Conservation (phyloP, 441 rosid species). For the Gossypium laxum region DNA sequence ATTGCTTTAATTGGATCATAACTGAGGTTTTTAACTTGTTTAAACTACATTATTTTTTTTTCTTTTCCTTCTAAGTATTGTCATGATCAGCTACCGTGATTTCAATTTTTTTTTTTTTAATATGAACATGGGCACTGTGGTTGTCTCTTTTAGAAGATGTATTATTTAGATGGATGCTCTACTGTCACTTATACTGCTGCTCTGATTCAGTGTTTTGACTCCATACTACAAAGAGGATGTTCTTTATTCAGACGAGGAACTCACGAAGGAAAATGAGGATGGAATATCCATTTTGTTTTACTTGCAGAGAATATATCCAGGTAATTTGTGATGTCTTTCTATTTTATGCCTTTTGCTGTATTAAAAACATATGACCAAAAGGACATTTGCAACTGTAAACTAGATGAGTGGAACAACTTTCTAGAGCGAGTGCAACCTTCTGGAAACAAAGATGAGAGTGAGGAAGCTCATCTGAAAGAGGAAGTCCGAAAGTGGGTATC, state of each 20-base stretch:
- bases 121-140: background rate
- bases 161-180: background rate
- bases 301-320: constrained; percentile 84
- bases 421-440: constrained; percentile 39
- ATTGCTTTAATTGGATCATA: constrained; percentile 6
- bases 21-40: constrained; percentile 9
- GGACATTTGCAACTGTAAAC: constrained; percentile 20
- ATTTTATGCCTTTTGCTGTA: constrained; percentile 11
- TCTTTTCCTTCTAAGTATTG: background rate
- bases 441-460: background rate
- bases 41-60: constrained; percentile 15
- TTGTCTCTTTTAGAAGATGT: background rate
- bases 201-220: constrained; percentile 69
- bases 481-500: constrained; percentile 71
- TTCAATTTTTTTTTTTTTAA: background rate
- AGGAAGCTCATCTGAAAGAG: constrained; percentile 22
- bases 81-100: constrained; percentile 9
- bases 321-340: constrained; percentile 30
- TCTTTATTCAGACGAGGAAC: constrained; percentile 78
- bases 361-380: constrained; percentile 12
- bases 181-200: constrained; percentile 11
- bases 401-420: constrained; percentile 91
- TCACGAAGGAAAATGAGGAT: constrained; percentile 79
- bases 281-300: constrained; percentile 77
- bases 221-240: constrained; percentile 90